These are phyloP conservation scores for Gossypium laxum DNA, from an alignment of 441 rosid genomes.

Conservation along the genomic window DNA sequence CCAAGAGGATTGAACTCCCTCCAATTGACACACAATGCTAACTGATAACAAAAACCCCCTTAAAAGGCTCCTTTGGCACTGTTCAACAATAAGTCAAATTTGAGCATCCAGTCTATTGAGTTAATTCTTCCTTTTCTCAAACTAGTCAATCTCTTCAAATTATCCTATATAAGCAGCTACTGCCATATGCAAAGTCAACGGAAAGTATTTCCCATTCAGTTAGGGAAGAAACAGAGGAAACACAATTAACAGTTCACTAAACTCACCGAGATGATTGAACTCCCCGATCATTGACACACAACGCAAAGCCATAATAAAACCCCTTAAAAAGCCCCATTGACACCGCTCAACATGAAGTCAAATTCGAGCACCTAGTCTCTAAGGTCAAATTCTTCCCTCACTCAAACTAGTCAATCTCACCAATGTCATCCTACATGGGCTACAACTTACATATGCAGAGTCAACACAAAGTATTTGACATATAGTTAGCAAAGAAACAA, in stretches of 20 bases:
- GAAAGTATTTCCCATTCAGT: background rate
- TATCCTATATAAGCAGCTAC: background rate
- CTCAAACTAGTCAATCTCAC: background rate
- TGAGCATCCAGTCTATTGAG: background rate
- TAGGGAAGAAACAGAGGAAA: background rate
- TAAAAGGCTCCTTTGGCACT: background rate
- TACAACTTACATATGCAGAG: too few relatives aligned
- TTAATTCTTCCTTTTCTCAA: background rate
- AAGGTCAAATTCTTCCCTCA: background rate
- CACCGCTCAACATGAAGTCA: too few relatives aligned
- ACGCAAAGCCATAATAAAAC: too few relatives aligned
- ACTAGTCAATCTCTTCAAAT: background rate
- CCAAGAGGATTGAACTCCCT: conserved; percentile 86
- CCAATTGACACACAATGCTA: conserved; percentile 20
- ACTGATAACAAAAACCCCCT: background rate
- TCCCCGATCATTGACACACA: too few relatives aligned
- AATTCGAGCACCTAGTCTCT: too few relatives aligned
- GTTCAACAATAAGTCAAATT: background rate
- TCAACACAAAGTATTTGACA: background rate
- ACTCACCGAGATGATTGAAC: conserved; percentile 30
- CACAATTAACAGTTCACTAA: background rate
- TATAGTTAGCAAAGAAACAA: background rate
- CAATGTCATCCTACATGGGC: background rate
- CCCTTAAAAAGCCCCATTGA: too few relatives aligned
- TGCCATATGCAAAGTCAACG: background rate